Evolutionary conservation across 805 yeast genomes (phyloP).

Genomic region (Ogataea trehalophila): DNA sequence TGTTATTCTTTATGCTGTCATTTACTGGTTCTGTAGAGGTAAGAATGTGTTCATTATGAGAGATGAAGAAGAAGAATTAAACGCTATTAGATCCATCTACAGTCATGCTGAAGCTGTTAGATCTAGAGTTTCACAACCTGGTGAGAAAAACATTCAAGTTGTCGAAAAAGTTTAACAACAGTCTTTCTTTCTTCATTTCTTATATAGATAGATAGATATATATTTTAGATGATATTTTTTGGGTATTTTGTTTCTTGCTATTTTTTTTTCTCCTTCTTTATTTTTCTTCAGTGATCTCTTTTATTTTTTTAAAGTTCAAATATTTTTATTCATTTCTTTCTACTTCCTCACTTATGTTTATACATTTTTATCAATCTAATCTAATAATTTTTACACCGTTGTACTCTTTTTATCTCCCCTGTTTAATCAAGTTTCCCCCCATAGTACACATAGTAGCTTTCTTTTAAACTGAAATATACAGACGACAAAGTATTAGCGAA

Average conservation of each 20-base stretch:
- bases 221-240: no score
- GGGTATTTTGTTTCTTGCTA: not conserved
- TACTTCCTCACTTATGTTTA: no score
- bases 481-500: no score
- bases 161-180: not conserved
- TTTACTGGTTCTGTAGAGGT: conserved; percentile 49
- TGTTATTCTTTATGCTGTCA: conserved; percentile 36
- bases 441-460: no score
- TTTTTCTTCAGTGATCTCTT: no score
- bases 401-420: no score
- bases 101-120: not conserved
- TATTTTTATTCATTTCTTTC: no score
- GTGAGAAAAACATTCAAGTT: no score
- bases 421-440: no score
- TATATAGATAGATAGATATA: not conserved
- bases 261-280: not conserved
- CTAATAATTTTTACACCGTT: no score
- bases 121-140: not conserved
- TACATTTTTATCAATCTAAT: no score
- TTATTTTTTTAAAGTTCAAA: not conserved
- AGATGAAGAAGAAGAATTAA: conserved; percentile 10
- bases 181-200: not conserved
- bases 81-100: conserved; percentile 1
- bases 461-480: no score
- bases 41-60: conserved; percentile 15